A percentile compares a stretch with the other conserved stretches of the same genome.
Evolutionary conservation across 2,329 filamentous ascomycete species (phyloP).

Genomic region (Fusarium sp.): DNA sequence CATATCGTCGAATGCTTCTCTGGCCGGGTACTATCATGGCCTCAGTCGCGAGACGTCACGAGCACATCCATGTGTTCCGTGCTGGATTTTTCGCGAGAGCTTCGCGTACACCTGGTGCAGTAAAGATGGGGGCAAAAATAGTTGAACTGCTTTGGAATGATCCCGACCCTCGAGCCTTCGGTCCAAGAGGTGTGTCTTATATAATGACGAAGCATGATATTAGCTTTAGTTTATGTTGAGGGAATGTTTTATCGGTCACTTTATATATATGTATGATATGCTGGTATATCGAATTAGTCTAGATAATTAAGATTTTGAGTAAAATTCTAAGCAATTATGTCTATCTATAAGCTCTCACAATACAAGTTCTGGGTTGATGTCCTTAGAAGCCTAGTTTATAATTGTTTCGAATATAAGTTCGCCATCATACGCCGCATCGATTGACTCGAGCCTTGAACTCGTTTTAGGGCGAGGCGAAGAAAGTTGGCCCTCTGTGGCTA

Average conservation of each 20-base stretch:
- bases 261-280: rapidly evolving
- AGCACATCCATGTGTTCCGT: background rate
- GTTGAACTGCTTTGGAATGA: slow-evolving; percentile 5
- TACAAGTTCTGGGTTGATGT: too few species aligned
- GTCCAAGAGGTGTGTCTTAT: background rate
- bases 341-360: too few species aligned
- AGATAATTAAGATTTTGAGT: rapidly evolving
- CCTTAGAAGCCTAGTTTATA: too few species aligned
- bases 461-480: too few species aligned
- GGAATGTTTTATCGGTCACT: rapidly evolving
- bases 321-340: background rate
- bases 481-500: too few species aligned
- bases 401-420: too few species aligned
- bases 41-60: background rate
- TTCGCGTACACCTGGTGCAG: background rate
- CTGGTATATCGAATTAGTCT: background rate
- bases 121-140: slow-evolving; percentile 2
- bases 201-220: slow-evolving; percentile 18
- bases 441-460: too few species aligned
- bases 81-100: background rate
- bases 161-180: background rate
- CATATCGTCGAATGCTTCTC: slow-evolving; percentile 9
- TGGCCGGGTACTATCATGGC: slow-evolving; percentile 16
- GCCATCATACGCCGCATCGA: too few species aligned
- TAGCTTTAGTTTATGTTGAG: slow-evolving; percentile 1